Evolutionary conservation across 768 basidiomycete genomes (phyloP).

Genomic region (Boletus pseudopeckii): DNA sequence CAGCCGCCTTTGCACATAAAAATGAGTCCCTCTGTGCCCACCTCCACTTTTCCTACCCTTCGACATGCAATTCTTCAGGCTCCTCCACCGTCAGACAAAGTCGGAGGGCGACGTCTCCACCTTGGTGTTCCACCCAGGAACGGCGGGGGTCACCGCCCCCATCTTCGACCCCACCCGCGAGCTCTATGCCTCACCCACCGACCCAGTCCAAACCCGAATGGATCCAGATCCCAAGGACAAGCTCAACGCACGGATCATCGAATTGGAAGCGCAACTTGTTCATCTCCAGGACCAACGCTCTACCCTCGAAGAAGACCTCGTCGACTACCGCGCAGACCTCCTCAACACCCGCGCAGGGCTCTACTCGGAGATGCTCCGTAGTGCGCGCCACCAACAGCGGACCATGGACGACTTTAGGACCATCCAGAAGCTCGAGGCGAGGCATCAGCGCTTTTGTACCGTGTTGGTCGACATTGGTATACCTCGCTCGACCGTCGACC

Average conservation of each 20-base stretch:
- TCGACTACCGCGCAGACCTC: constrained; percentile 27
- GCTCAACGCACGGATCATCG: constrained; percentile 8
- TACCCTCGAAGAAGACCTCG: constrained; percentile 26
- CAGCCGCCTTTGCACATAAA: constrained; percentile 21
- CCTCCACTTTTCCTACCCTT: background rate
- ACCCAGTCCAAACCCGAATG: background rate
- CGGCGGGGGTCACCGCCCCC: constrained; percentile 8
- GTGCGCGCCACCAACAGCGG: constrained; percentile 26
- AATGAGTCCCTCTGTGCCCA: background rate
- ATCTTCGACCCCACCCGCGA: constrained; percentile 26
- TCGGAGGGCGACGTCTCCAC: constrained; percentile 41
- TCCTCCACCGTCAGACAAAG: constrained; percentile 46
- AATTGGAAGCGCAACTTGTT: constrained; percentile 12
- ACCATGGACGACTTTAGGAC: constrained; percentile 20
- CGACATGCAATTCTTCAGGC: constrained; percentile 45
- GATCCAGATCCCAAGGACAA: background rate
- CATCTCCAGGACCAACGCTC: constrained; percentile 15
- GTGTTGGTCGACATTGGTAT: constrained; percentile 29
- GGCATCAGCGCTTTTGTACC: constrained; percentile 21
- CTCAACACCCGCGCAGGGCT: constrained; percentile 28
- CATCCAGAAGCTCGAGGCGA: constrained; percentile 28
- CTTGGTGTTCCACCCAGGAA: constrained; percentile 8
- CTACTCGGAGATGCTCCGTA: constrained; percentile 28
- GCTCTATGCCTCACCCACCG: constrained; percentile 13
- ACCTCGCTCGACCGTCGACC: constrained; percentile 20